Evolutionary conservation across 2,329 filamentous ascomycete genomes (phyloP).

Genomic region (Paraphoma chrysanthemicola): DNA sequence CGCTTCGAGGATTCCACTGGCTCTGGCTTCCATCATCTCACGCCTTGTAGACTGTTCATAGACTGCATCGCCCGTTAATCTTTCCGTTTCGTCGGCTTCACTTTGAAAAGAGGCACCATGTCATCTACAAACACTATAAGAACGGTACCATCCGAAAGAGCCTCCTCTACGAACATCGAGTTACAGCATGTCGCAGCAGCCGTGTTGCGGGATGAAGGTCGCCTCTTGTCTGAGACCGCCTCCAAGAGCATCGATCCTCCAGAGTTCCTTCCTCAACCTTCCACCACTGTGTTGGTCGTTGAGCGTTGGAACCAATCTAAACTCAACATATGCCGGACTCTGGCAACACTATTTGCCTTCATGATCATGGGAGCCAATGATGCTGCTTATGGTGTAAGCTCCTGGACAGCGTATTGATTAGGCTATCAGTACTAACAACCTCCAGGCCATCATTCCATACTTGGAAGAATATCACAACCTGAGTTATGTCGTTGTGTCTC

Average conservation of each 20-base stretch:
- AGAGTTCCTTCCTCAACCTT: slow-evolving; percentile 52
- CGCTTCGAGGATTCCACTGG: neutral
- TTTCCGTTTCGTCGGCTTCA: neutral
- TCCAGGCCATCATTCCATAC: slow-evolving; percentile 36
- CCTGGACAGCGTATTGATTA: slow-evolving; percentile 2
- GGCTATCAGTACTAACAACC: neutral
- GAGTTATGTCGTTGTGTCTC: slow-evolving; percentile 66
- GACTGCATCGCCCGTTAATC: neutral
- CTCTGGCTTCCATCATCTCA: neutral
- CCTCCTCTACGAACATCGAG: slow-evolving; percentile 6
- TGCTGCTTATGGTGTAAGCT: slow-evolving; percentile 65
- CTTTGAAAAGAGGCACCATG: slow-evolving; percentile 1
- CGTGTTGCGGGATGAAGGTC: slow-evolving; percentile 2
- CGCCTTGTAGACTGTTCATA: neutral
- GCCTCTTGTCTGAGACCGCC: slow-evolving; percentile 1
- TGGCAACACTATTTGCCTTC: slow-evolving; percentile 65
- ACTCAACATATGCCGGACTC: slow-evolving; percentile 64
- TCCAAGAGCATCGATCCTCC: slow-evolving; percentile 23
- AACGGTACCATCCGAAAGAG: slow-evolving; percentile 2
- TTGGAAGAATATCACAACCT: slow-evolving; percentile 67
- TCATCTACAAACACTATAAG: slow-evolving; percentile 15
- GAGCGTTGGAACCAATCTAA: slow-evolving; percentile 68
- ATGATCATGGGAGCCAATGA: slow-evolving; percentile 72
- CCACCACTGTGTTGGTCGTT: slow-evolving; percentile 47
- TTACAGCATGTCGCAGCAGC: slow-evolving; percentile 7